phyloP scores from a whole-genome alignment of 306 rosid species.

The Ochetophila trinervis region DNA sequence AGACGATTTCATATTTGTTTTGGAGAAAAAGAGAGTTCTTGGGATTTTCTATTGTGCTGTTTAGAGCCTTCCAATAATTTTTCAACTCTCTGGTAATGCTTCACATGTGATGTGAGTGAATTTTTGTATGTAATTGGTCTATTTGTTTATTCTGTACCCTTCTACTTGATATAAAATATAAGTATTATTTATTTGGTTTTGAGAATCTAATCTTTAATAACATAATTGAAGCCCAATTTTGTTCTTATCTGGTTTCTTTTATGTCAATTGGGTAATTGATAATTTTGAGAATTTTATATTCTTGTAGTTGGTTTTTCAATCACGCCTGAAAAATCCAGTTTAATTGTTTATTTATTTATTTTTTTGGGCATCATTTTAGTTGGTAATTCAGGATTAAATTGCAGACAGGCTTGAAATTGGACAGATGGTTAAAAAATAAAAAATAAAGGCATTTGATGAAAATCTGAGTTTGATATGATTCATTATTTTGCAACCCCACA shows the following conservation, averaged over 20 bases:
- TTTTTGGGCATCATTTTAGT: no score
- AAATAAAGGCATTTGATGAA: no score
- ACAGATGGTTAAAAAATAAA: no score
- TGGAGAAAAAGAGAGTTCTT: constrained; percentile 20
- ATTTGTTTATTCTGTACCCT: not conserved
- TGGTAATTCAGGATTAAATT: no score
- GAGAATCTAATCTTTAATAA: not conserved
- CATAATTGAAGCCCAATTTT: not conserved
- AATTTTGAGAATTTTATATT: no score
- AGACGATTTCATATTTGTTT: constrained; percentile 4
- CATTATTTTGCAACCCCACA: not conserved
- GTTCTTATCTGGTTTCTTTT: not conserved
- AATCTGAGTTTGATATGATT: no score
- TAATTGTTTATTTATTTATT: no score
- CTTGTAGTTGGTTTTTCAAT: no score
- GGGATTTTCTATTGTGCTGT: constrained; percentile 26
- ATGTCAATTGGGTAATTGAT: not conserved
- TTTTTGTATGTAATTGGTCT: no score
- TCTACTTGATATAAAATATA: not conserved
- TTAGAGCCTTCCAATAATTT: constrained; percentile 34
- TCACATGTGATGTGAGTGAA: constrained; percentile 10
- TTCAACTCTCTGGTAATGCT: constrained; percentile 19
- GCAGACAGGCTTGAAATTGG: no score
- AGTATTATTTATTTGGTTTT: not conserved
- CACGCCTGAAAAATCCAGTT: no score